Evolutionary conservation across 2,329 filamentous ascomycete species (phyloP), one percentile per base, ranked within the genome.

Genomic region (Cyphellophora attinorum): DNA sequence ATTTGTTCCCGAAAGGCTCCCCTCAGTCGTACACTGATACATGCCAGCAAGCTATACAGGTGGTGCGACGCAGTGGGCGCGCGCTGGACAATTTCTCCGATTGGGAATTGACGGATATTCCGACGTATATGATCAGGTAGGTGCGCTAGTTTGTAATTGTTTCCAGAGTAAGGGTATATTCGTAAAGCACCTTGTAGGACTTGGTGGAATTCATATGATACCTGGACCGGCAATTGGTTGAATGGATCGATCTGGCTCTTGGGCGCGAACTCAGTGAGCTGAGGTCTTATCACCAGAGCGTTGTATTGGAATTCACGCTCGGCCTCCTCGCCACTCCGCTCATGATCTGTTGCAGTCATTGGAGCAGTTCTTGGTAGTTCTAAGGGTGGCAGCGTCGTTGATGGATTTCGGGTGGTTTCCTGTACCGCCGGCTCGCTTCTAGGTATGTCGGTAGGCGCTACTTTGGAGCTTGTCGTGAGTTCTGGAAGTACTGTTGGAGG

Each of bases 181-280:
- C 32, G 37, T 11, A 45, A 28, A 13, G 31, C 29, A 21, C 41
- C 32, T 25, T 45, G 40, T 17, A 45, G 33, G 6, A 45, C 38
- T 11, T 19, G 27, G 25, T 45, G 42, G n/a, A 45, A 40, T 17
- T 38, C 27, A 21, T 29, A 31, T 4, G 42, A 42, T 19, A 45
- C 34, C 13, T 33, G 37, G 19, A 45, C 23, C 3, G 37, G 37
- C 10, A 37, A 39, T 18, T 19, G 35, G n/a, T 33, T 28, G 17
- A 45, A 45, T 6, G 42, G 40, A 34, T 45, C 42, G n/a, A 45
- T 37, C 23, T 40, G 38, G 19, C 41, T 40, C 27, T 45, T 39
- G 15, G 35, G 17, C 15, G 33, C 35, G 16, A 45, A 41, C 17
- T 42, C 21, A 25, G 8, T 8, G 21, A 25, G n/a, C 8, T 25